Percentiles rank a stretch among this genome's conserved stretches.
Evolutionary conservation across 257 asterid species (phyloP).

Genomic region (Jacaranda copaia): DNA sequence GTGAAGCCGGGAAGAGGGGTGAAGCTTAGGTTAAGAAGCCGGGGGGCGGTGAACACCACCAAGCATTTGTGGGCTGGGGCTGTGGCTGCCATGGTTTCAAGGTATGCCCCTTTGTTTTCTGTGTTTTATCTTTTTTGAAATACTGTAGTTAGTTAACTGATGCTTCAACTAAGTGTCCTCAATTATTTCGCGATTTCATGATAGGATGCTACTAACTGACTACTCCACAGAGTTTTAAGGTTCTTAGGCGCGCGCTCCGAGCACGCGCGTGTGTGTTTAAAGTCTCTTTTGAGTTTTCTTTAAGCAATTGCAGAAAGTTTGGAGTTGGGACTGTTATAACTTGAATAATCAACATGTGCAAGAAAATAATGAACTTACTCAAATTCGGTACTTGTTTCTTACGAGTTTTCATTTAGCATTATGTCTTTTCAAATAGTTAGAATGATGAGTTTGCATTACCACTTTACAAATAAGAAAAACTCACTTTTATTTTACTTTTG

Average conservation of each 20-base stretch:
- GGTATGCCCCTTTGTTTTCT: conserved; percentile 47
- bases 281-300: neutral
- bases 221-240: neutral
- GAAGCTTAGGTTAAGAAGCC: conserved; percentile 46
- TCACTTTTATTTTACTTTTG: conserved; percentile 7
- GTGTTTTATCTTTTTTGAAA: neutral
- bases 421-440: conserved; percentile 19
- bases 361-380: conserved; percentile 1
- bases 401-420: neutral
- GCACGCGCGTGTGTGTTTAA: neutral
- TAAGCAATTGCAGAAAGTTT: neutral
- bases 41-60: conserved; percentile 82
- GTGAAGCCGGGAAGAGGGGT: conserved; percentile 39
- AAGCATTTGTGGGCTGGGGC: conserved; percentile 99
- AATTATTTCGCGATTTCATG: neutral
- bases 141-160: neutral
- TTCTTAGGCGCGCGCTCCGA: neutral
- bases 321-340: neutral
- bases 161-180: neutral
- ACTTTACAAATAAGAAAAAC: neutral
- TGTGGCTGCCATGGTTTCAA: conserved; percentile 91
- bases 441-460: neutral
- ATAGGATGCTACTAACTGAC: neutral
- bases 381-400: neutral
- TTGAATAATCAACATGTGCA: neutral